Percentiles rank a stretch among this genome's conserved stretches.
phyloP scores from a whole-genome alignment of 1,284 basidiomycete genomes.

The Tremellales sp. region DNA sequence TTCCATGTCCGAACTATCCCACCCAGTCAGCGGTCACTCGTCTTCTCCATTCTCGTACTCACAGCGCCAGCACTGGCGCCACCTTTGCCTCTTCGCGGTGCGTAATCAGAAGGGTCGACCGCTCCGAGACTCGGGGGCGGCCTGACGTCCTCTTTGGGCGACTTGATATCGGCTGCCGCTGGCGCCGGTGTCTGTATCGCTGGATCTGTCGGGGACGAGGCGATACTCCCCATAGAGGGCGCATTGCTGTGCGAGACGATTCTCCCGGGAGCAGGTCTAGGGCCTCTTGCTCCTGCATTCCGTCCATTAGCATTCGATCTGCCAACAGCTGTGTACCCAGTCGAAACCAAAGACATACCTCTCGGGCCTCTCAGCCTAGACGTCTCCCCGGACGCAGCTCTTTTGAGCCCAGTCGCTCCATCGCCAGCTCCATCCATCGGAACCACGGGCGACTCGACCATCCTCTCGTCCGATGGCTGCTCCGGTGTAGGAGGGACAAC shows the following conservation, averaged over 20 bases:
- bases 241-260: constrained; percentile 15
- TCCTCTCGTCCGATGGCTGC: background rate
- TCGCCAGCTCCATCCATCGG: constrained; percentile 9
- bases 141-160: background rate
- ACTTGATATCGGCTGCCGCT: background rate
- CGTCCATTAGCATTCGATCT: background rate
- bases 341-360: constrained; percentile 11
- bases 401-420: constrained; percentile 46
- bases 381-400: constrained; percentile 53
- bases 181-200: background rate
- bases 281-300: constrained; percentile 31
- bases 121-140: background rate
- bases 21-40: too few species aligned
- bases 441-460: constrained; percentile 6
- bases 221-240: background rate
- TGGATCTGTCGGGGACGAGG: background rate
- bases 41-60: too few species aligned
- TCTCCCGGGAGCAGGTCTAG: constrained; percentile 29
- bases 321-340: background rate
- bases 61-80: constrained; percentile 12
- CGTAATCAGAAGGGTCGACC: constrained; percentile 14
- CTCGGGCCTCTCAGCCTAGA: constrained; percentile 42
- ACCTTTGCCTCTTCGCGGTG: constrained; percentile 7
- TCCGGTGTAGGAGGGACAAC: constrained; percentile 18
- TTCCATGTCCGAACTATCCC: too few species aligned